These are phyloP conservation scores for Pelagophyceae sp. DNA, from an alignment of 352 stramenopile genomes.

Conservation along the genomic window DNA sequence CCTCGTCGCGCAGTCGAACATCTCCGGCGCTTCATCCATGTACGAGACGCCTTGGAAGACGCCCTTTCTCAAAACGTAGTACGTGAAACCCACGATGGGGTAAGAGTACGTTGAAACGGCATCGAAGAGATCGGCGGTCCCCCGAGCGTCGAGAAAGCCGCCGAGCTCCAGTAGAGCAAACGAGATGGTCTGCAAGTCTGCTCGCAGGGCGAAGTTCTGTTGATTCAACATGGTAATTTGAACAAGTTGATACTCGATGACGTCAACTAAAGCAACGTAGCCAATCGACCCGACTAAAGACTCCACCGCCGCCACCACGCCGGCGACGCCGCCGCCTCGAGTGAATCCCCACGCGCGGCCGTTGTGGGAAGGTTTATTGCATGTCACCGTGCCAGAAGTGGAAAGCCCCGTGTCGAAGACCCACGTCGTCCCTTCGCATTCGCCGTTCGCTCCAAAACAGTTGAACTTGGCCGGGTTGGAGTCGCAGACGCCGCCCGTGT, in stretches of 20 bases:
- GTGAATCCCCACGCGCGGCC: not conserved
- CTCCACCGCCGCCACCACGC: constrained; percentile 20
- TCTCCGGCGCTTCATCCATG: not conserved
- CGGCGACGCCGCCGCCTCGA: constrained; percentile 9
- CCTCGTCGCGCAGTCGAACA: constrained; percentile 17
- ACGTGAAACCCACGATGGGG: constrained; percentile 30
- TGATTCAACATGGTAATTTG: not conserved
- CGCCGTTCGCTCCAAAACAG: not conserved
- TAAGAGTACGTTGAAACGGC: constrained; percentile 9
- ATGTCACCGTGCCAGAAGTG: not conserved
- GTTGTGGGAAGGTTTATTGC: not conserved
- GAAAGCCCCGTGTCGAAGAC: not conserved
- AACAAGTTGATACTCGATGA: not conserved
- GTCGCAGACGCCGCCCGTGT: no score
- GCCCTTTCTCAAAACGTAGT: constrained; percentile 28
- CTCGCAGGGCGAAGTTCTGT: not conserved
- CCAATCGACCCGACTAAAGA: constrained; percentile 17
- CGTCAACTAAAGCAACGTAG: constrained; percentile 26
- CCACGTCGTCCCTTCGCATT: not conserved
- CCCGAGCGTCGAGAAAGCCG: not conserved
- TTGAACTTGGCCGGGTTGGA: no score
- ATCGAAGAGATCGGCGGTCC: constrained; percentile 19
- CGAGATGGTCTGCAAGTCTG: not conserved
- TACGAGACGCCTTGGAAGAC: no score
- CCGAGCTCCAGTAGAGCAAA: constrained; percentile 19